Conservation (phyloP, 2,329 filamentous ascomycete genomes). For the Paraconiothyrium sp. region DNA sequence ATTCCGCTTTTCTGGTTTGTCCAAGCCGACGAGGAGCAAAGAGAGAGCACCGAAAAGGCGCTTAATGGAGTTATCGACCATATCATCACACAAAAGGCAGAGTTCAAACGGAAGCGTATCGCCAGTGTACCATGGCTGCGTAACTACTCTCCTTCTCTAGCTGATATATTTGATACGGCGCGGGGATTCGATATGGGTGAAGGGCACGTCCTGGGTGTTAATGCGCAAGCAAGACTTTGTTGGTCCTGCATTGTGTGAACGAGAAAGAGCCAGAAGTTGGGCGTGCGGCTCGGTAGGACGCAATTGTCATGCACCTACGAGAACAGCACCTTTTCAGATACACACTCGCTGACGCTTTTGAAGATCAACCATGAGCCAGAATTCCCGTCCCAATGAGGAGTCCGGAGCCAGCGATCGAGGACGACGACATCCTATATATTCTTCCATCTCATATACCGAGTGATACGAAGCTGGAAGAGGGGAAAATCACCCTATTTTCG, state of each 20-base stretch:
- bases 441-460: slow-evolving; percentile 8
- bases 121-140: slow-evolving; percentile 1
- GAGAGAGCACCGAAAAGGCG: not conserved
- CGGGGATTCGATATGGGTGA: not conserved
- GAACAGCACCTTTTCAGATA: not conserved
- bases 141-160: not conserved
- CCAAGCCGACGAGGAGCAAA: not conserved
- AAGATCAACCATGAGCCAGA: not conserved
- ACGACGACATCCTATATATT: not conserved
- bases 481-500: slow-evolving; percentile 16
- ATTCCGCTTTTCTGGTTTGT: slow-evolving; percentile 2
- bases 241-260: not conserved
- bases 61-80: not conserved
- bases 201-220: not conserved
- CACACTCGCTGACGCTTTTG: not conserved
- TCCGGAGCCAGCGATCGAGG: not conserved
- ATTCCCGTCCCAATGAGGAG: not conserved
- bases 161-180: not conserved
- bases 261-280: not conserved
- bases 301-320: not conserved
- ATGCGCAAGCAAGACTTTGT: not conserved
- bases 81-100: not conserved
- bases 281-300: not conserved
- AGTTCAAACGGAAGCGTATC: not conserved
- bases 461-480: slow-evolving; percentile 55